Evolutionary conservation across 768 basidiomycete genomes (phyloP), one percentile per base, ranked within the genome.

Genomic region (Daedalea quercina): DNA sequence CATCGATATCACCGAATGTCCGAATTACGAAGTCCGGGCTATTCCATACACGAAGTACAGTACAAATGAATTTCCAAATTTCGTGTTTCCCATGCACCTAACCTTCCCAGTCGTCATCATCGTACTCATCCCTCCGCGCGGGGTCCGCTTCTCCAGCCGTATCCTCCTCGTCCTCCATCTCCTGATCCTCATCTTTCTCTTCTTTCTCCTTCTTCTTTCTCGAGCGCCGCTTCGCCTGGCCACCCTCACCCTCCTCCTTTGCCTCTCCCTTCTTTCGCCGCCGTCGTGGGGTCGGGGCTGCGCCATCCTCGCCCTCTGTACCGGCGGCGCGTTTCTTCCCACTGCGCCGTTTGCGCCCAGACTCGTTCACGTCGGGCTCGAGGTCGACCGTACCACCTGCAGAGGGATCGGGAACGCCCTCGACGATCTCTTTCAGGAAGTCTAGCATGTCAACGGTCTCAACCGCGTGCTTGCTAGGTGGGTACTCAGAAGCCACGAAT

Each of bases 361-460:
- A 69, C 55, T 61, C 65, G 69, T 20, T 68, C 74, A 58, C 54
- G 60, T 86, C 86, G 13, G 75, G 74, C 44, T 85, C 85, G 15
- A 90, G 67, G 61, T 87, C 82, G 41, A 88, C 80, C 0, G 86
- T 90, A 1, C 86, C 89, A 11, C 90, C 88, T 19, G 82, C 82
- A 3, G 89, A 87, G 0, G 94, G 94, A 68, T 97, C 94, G 0
- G 90, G 87, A 6, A 95, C 82, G 33, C 75, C 71, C 63, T 87
- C 83, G 22, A 95, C 93, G 49, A 96, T 82, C 65, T 97, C 94
- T 65, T 90, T 88, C 28, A 97, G 78, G 69, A 97, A 98, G 68
- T 97, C 95, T 47, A 97, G 82, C 75, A 84, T 89, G 57, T 92
- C 85, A 11, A 84, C 87, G 15, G 83, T 85, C 53, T 90, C 87